Percentiles rank a stretch among this genome's conserved stretches.
Conservation (phyloP, 371 early-diverging fungal genomes). For the Actinomortierella wolfii region DNA sequence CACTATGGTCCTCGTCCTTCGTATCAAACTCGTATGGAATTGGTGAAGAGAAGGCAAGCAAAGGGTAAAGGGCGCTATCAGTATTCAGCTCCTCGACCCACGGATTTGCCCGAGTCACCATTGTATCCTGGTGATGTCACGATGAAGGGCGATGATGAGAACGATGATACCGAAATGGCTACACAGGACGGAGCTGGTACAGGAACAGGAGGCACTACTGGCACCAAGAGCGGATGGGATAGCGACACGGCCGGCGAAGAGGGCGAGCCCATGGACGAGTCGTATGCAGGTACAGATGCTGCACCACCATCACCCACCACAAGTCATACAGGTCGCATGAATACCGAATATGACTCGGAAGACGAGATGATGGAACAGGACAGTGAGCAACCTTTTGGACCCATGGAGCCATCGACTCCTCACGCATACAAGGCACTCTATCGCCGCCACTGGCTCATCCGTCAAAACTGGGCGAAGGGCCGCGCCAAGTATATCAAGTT, state of each 20-base stretch:
- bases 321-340: slow-evolving; percentile 39
- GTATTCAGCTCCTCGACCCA: slow-evolving; percentile 26
- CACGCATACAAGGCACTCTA: slow-evolving; percentile 81
- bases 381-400: slow-evolving; percentile 24
- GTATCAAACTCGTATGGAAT: slow-evolving; percentile 26
- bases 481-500: slow-evolving; percentile 74
- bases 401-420: slow-evolving; percentile 41
- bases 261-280: slow-evolving; percentile 29
- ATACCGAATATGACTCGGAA: slow-evolving; percentile 32
- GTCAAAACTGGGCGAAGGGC: slow-evolving; percentile 84
- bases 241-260: slow-evolving; percentile 47
- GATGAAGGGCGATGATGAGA: slow-evolving; percentile 40
- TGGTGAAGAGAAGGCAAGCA: slow-evolving; percentile 36
- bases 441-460: slow-evolving; percentile 72
- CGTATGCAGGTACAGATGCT: slow-evolving; percentile 48
- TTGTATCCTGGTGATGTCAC: slow-evolving; percentile 41
- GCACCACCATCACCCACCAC: slow-evolving; percentile 46
- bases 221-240: slow-evolving; percentile 20
- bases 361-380: slow-evolving; percentile 37
- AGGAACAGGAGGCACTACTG: background rate
- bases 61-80: slow-evolving; percentile 46
- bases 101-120: slow-evolving; percentile 39
- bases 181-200: background rate
- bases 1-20: slow-evolving; percentile 48
- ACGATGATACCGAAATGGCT: slow-evolving; percentile 4